Evolutionary conservation across 2,329 filamentous ascomycete species (phyloP).

Genomic region (Orbilia quercus): DNA sequence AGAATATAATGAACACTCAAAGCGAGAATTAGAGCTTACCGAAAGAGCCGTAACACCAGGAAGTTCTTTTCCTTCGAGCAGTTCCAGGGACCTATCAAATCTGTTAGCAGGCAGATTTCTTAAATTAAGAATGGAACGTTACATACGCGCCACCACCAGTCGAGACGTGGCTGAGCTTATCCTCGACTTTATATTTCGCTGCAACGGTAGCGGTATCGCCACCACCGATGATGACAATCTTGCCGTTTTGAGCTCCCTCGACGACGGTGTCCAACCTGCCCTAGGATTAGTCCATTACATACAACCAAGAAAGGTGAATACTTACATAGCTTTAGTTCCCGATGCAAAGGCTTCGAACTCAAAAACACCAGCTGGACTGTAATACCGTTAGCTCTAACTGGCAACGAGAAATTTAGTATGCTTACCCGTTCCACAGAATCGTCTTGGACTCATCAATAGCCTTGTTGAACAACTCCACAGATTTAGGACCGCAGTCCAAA

Average conservation of each 20-base stretch:
- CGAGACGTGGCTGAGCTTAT: slow-evolving; percentile 97
- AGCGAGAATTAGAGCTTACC: slow-evolving; percentile 58
- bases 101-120: too few relatives aligned
- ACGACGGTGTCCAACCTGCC: slow-evolving; percentile 82
- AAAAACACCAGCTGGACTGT: slow-evolving; percentile 88
- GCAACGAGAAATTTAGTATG: not conserved
- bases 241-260: slow-evolving; percentile 79
- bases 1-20: not conserved
- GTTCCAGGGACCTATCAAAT: slow-evolving; percentile 75
- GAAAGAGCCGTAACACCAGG: slow-evolving; percentile 93
- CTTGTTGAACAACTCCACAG: slow-evolving; percentile 85
- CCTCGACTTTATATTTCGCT: slow-evolving; percentile 94
- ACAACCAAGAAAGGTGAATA: not conserved
- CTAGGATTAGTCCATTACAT: not conserved
- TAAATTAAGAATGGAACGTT: not conserved
- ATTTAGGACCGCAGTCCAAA: slow-evolving; percentile 92
- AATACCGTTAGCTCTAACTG: not conserved
- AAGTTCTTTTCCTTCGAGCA: slow-evolving; percentile 97
- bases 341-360: slow-evolving; percentile 94
- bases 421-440: slow-evolving; percentile 89
- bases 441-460: slow-evolving; percentile 90
- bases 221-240: slow-evolving; percentile 98
- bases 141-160: slow-evolving; percentile 85
- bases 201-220: slow-evolving; percentile 98
- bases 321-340: slow-evolving; percentile 78